Base-by-base conservation (phyloP, 2,329 filamentous ascomycete species). In the Mycogone perniciosa region DNA sequence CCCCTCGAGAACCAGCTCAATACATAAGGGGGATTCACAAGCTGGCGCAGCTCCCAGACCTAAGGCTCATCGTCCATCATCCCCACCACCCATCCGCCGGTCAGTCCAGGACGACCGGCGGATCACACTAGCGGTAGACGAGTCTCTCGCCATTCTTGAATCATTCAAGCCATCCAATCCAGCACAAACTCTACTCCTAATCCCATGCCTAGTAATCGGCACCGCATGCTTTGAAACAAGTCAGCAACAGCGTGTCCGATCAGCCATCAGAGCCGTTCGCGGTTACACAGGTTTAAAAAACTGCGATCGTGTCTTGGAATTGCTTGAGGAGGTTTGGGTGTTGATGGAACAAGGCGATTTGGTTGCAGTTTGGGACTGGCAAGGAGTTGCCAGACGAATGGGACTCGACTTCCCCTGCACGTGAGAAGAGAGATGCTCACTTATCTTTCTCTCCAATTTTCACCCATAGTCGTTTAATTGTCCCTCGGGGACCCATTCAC, bases 321-420 rank as follows among this genome's bases (percentile, higher is more conserved):
- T 85, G 1, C 71, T 85, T 9, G 76, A 81, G 56, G 75, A 78
- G 57, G 69, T 84, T 3, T 85, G 81, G 81, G 64, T 69, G 26
- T 69, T 79, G 26, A 84, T 84, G 79, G 77, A 76, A 29, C 62
- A 65, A 7, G 78, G 75, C 20, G 77, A 84, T 45, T 83, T 79
- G 76, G 58, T 71, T 29, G 71, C 72, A 13, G 79, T 78, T 6
- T 85, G 82, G 82, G 82, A 85, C 62, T 85, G 81, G 81, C 80
- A 84, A 54, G 68, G 69, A 4, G 72, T 84, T 30, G 80, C 80
- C 1, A 66, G 70, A 48, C 60, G 68, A 6, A 73, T 82, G 64
- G 72, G 70, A 0, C 69, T 83, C 34, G 76, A 82, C 62, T 82
- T 83, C 57, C 67, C 81, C 3, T 80, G 77, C 61, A 64, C 69